Percentiles rank a stretch among this genome's conserved stretches.
Evolutionary conservation across 257 asterid genomes (phyloP).

Genomic region (Knoxia roxburghii): DNA sequence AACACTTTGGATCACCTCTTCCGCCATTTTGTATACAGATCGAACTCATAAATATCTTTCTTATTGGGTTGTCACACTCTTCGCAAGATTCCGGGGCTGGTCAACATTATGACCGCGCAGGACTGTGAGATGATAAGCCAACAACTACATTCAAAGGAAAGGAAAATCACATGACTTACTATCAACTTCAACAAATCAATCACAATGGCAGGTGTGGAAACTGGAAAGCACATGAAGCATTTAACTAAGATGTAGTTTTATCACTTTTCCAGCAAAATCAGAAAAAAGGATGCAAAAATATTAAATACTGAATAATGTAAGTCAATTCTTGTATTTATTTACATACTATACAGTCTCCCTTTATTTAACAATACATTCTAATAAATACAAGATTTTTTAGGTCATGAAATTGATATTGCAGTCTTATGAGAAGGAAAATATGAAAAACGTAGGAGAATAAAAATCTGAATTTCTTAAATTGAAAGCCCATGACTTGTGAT

Average conservation of each 20-base stretch:
- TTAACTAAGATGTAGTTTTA: neutral
- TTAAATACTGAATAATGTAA: neutral
- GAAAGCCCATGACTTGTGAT: too few relatives aligned
- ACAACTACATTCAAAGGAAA: slow-evolving; percentile 44
- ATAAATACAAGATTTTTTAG: too few relatives aligned
- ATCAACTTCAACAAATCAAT: neutral
- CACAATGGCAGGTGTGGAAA: neutral
- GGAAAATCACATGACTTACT: neutral
- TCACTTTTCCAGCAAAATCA: neutral
- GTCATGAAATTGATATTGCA: too few relatives aligned
- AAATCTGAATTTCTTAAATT: too few relatives aligned
- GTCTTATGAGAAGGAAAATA: too few relatives aligned
- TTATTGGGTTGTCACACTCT: slow-evolving; percentile 94
- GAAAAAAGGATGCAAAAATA: neutral
- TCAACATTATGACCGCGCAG: slow-evolving; percentile 90
- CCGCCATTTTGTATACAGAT: neutral
- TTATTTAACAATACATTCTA: neutral
- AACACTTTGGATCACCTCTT: neutral
- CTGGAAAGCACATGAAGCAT: neutral
- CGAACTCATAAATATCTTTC: neutral
- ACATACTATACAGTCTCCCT: neutral
- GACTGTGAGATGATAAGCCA: slow-evolving; percentile 95
- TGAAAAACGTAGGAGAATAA: too few relatives aligned
- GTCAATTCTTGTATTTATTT: neutral
- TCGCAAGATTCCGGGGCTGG: slow-evolving; percentile 98